phyloP scores from a whole-genome alignment of 345 rosid species.

The Syzygium jambos region DNA sequence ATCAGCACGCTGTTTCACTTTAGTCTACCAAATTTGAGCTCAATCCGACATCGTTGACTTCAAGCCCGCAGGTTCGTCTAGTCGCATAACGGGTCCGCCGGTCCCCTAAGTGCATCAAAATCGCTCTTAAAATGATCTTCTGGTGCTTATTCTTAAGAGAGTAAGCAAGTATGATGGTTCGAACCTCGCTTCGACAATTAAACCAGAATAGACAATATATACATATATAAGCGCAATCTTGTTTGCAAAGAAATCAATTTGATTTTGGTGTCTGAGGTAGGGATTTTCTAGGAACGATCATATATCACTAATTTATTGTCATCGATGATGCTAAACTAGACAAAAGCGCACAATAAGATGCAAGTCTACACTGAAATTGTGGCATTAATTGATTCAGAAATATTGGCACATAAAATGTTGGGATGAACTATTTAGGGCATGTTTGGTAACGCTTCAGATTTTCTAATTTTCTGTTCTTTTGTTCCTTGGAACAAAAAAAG shows the following conservation, averaged over 20 bases:
- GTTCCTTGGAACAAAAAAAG: background rate
- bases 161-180: background rate
- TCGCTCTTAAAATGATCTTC: background rate
- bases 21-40: too few relatives aligned
- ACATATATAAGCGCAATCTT: background rate
- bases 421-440: background rate
- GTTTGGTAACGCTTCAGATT: too few relatives aligned
- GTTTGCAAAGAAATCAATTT: too few relatives aligned
- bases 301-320: background rate
- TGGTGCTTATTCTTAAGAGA: background rate
- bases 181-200: too few relatives aligned
- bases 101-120: too few relatives aligned
- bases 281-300: background rate
- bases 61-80: too few relatives aligned
- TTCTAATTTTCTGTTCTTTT: too few relatives aligned
- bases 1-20: too few relatives aligned
- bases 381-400: background rate
- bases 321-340: background rate
- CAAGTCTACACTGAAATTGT: background rate
- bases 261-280: background rate
- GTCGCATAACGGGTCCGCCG: too few relatives aligned
- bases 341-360: background rate
- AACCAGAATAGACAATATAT: background rate
- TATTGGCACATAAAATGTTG: background rate
- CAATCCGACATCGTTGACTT: too few relatives aligned